Percentiles rank a stretch among this genome's conserved stretches.
These are phyloP conservation scores for Quercus alba DNA, from an alignment of 306 rosid species.

Conservation along the genomic window DNA sequence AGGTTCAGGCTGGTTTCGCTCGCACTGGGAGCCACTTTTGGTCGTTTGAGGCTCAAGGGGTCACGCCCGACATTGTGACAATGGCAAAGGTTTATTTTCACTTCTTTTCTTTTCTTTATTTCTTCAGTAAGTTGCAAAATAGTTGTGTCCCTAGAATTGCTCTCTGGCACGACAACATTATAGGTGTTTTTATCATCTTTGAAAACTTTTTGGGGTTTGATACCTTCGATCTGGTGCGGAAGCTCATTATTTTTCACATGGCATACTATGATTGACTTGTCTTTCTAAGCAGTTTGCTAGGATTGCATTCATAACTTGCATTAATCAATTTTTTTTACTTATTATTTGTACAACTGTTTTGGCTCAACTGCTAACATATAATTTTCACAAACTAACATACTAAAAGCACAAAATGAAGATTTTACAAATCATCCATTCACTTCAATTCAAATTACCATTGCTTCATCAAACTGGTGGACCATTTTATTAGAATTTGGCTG, in stretches of 20 bases:
- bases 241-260: background rate
- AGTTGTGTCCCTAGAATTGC: background rate
- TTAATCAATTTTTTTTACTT: background rate
- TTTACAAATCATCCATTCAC: background rate
- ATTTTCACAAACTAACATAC: too few relatives aligned
- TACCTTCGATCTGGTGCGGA: too few relatives aligned
- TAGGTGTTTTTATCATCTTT: too few relatives aligned
- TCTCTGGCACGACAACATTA: background rate
- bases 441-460: background rate
- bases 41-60: conserved; percentile 94
- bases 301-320: background rate
- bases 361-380: too few relatives aligned
- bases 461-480: background rate
- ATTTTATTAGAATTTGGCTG: background rate
- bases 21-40: conserved; percentile 93
- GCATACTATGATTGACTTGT: background rate
- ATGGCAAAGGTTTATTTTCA: conserved; percentile 73
- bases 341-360: background rate
- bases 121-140: background rate
- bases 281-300: background rate
- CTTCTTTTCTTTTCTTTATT: background rate
- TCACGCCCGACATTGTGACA: conserved; percentile 92
- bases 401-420: background rate
- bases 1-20: conserved; percentile 83
- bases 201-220: too few relatives aligned